Base-by-base conservation (phyloP, 345 rosid species). In the Dipteronia dyeriana region DNA sequence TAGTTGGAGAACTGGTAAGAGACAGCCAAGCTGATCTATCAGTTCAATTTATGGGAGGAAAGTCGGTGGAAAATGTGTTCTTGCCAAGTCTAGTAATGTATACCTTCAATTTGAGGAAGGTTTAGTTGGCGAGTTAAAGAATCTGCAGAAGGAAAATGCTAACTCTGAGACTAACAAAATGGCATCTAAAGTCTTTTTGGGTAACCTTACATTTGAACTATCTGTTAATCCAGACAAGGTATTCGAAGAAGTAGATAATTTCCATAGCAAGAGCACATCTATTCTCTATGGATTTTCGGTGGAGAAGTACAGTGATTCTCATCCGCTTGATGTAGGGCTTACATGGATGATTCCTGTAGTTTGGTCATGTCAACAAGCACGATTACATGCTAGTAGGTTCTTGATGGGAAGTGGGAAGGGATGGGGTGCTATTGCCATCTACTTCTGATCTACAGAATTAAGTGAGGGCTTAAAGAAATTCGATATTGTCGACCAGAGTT, bases 371-470 rank as follows among this genome's bases (percentile, higher is more conserved):
- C 81, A 82, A 83, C 88, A 84, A 59, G 86, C 92, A 75, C 99
- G 97, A 53, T 86, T 94, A 70, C 97, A 82, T 75, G 88, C 88
- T 16, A 89, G 82, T 78, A 91, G 98, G 85, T 94, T 94, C 67
- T 83, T 94, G 84, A 96, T 94, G 99, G 99, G 98, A 38, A 96
- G 97, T 76, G 98, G 97, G 70, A 96, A 96, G 60, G 97, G 92
- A 86, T 91, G 95, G 74, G 99, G 98, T 75, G 95, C 98, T 62
- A 94, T 92, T 82, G 97, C 98, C 71, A 90, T 96, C 84, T 86
- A 87, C 76, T 86, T 96, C 80, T 90, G 84, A 84, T 85, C 93
- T 31, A 83, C 93, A 19, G 81, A 83, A 19, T 63, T 72, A 9
- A 77, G 43, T 9, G 87, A 85, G 57, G 79, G 80, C 51, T 80